Evolutionary conservation across 495 filamentous ascomycete species (phyloP).

Genomic region (Friedmanniomyces endolithicus): DNA sequence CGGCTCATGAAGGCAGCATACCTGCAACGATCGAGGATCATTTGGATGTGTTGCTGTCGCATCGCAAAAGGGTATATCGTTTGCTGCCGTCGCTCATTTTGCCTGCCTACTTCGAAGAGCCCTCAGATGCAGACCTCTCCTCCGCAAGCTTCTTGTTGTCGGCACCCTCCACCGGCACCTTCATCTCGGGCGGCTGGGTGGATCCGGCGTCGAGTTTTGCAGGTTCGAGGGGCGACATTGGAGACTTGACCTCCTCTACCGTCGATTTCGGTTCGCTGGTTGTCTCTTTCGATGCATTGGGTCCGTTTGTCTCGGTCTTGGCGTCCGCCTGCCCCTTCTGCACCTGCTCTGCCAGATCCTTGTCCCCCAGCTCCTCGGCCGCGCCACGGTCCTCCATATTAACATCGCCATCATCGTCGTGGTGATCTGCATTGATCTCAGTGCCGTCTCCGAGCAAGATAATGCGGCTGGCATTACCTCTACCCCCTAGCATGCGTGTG

Average conservation of each 20-base stretch:
- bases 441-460: slow-evolving; percentile 92
- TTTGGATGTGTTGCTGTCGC: background rate
- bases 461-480: slow-evolving; percentile 57
- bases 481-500: slow-evolving; percentile 42
- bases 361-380: slow-evolving; percentile 45
- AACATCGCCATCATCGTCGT: slow-evolving; percentile 41
- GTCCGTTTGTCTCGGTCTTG: slow-evolving; percentile 11
- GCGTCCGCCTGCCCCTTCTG: slow-evolving; percentile 29
- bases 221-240: slow-evolving; percentile 20
- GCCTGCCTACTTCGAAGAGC: background rate
- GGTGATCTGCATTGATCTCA: slow-evolving; percentile 68
- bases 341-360: slow-evolving; percentile 51
- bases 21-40: background rate
- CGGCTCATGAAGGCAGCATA: too few relatives aligned
- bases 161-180: slow-evolving; percentile 1
- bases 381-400: slow-evolving; percentile 86
- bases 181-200: background rate
- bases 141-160: slow-evolving; percentile 7
- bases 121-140: background rate
- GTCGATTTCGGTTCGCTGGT: background rate
- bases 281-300: slow-evolving; percentile 8
- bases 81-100: background rate
- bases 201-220: background rate
- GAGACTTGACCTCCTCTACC: slow-evolving; percentile 25
- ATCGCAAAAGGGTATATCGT: background rate